Evolutionary conservation across 495 filamentous ascomycete genomes (phyloP).

Genomic region (Immersiella caudata): DNA sequence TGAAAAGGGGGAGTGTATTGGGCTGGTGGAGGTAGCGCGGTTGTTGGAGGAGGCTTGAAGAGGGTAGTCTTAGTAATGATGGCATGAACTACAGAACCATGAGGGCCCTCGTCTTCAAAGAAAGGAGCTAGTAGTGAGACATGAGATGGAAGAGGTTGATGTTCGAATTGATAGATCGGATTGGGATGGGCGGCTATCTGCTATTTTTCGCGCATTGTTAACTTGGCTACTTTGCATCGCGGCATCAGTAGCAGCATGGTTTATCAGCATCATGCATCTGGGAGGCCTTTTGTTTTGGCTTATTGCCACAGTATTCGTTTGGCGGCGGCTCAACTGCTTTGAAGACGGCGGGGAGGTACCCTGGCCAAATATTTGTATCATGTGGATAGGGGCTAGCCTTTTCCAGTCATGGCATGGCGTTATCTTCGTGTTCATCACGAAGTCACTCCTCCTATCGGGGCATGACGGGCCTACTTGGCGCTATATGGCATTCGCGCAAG

Average conservation of each 20-base stretch:
- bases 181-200: constrained; percentile 6
- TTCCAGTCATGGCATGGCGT: too few relatives aligned
- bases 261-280: neutral
- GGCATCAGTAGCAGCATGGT: neutral
- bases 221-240: neutral
- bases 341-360: neutral
- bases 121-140: neutral
- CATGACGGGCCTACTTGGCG: too few relatives aligned
- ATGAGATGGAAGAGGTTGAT: neutral
- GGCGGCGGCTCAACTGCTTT: neutral
- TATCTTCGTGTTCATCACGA: too few relatives aligned
- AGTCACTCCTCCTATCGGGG: too few relatives aligned
- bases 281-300: constrained; percentile 18
- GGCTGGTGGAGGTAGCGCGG: constrained; percentile 48
- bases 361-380: neutral
- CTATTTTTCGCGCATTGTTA: neutral
- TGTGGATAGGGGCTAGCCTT: too few relatives aligned
- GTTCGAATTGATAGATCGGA: neutral
- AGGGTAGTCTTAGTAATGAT: neutral
- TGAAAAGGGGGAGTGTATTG: constrained; percentile 45
- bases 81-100: neutral
- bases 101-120: neutral
- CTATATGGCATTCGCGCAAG: too few relatives aligned
- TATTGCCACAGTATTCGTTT: neutral
- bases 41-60: constrained; percentile 30